phyloP scores from a whole-genome alignment of 768 basidiomycete genomes.

The Austroboletus eburneus region DNA sequence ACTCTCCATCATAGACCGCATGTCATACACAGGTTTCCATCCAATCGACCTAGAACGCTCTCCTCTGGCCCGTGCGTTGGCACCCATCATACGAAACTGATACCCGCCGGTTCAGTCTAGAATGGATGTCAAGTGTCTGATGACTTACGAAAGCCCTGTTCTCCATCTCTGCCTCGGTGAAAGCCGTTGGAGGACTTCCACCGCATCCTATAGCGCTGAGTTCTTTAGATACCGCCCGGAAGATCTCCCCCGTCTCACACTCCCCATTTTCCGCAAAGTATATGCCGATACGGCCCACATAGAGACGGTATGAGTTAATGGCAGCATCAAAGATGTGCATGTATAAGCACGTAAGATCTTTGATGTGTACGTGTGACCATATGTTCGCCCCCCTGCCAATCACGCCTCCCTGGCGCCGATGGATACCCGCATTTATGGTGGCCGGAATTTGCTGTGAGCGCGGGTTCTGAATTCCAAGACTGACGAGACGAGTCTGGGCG shows the following conservation, averaged over 20 bases:
- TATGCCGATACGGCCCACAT: constrained; percentile 38
- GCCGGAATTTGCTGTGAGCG: constrained; percentile 51
- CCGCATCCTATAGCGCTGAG: constrained; percentile 23
- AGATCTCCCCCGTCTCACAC: constrained; percentile 40
- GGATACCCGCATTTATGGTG: constrained; percentile 42
- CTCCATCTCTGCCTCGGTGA: constrained; percentile 29
- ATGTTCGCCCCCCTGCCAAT: constrained; percentile 55
- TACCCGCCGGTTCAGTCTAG: neutral
- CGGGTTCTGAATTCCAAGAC: constrained; percentile 49
- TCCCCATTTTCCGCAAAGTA: constrained; percentile 55
- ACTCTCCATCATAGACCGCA: constrained; percentile 38
- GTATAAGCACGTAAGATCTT: constrained; percentile 45
- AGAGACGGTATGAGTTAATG: constrained; percentile 14
- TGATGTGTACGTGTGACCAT: constrained; percentile 58
- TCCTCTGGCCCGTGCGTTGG: constrained; percentile 18
- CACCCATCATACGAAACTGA: constrained; percentile 17
- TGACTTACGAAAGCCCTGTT: constrained; percentile 15
- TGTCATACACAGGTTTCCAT: constrained; percentile 31
- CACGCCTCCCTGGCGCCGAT: constrained; percentile 48
- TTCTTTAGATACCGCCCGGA: constrained; percentile 36
- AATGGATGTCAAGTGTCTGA: neutral
- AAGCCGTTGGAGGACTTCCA: constrained; percentile 35
- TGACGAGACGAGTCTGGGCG: constrained; percentile 43
- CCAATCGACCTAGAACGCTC: constrained; percentile 19
- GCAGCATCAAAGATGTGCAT: constrained; percentile 38